Conservation (phyloP, 139 green algal species). For the Chlamydomonas sp. region DNA sequence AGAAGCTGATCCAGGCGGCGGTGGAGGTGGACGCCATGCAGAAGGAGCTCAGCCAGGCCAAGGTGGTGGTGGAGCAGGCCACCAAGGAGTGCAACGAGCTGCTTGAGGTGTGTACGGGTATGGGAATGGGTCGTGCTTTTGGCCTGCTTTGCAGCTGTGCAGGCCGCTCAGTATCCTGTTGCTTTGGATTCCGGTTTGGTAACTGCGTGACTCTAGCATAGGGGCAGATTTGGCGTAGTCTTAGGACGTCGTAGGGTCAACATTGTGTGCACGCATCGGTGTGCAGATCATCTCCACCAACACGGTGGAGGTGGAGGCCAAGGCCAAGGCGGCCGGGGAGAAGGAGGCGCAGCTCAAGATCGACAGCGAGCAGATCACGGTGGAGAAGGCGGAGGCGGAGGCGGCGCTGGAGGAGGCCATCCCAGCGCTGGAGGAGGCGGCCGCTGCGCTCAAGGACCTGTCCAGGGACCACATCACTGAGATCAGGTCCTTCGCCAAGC, state of each 20-base stretch:
- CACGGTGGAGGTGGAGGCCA: slow-evolving; percentile 82
- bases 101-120: slow-evolving; percentile 60
- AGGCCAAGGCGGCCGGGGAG: slow-evolving; percentile 71
- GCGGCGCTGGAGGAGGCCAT: slow-evolving; percentile 86
- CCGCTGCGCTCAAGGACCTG: slow-evolving; percentile 83
- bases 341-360: slow-evolving; percentile 84
- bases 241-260: not conserved
- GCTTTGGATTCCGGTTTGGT: not conserved
- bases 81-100: slow-evolving; percentile 88
- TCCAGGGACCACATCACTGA: slow-evolving; percentile 93
- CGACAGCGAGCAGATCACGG: slow-evolving; percentile 62
- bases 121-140: not conserved
- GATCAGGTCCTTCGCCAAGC: slow-evolving; percentile 90
- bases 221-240: too few species aligned
- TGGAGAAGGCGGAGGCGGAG: slow-evolving; percentile 90
- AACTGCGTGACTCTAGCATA: too few species aligned
- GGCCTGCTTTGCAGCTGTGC: not conserved
- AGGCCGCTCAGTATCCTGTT: not conserved
- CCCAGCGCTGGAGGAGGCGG: slow-evolving; percentile 86
- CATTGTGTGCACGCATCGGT: slow-evolving; percentile 7
- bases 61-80: slow-evolving; percentile 82
- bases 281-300: slow-evolving; percentile 70
- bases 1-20: slow-evolving; percentile 88
- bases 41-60: slow-evolving; percentile 82
- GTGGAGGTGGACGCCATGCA: slow-evolving; percentile 88